Conservation (phyloP, 768 basidiomycete species). For the Amanita subjunquillea region DNA sequence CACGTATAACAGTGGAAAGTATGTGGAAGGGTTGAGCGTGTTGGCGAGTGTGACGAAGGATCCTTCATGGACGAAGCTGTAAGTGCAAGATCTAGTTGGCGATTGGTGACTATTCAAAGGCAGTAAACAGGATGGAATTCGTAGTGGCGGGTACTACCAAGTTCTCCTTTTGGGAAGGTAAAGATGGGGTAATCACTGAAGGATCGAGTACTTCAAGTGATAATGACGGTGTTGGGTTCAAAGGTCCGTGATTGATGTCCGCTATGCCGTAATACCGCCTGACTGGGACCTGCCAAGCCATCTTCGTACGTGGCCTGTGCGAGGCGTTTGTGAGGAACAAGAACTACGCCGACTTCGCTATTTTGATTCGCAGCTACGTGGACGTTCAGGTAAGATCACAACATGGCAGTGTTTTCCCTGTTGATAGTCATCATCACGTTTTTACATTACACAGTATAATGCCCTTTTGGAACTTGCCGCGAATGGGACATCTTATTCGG, state of each 20-base stretch:
- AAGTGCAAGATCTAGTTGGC: slow-evolving; percentile 9
- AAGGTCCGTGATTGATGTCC: slow-evolving; percentile 21
- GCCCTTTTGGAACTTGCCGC: slow-evolving; percentile 38
- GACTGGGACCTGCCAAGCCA: slow-evolving; percentile 9
- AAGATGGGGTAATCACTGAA: slow-evolving; percentile 43
- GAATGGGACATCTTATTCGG: slow-evolving; percentile 31
- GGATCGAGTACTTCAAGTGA: slow-evolving; percentile 28
- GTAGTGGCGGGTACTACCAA: slow-evolving; percentile 22
- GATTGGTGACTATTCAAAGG: background rate
- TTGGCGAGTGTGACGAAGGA: slow-evolving; percentile 32
- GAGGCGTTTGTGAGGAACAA: slow-evolving; percentile 33
- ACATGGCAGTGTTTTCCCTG: background rate
- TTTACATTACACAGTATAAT: slow-evolving; percentile 26
- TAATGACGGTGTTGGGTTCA: slow-evolving; percentile 42
- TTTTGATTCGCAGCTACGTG: slow-evolving; percentile 36
- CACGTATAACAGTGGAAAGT: slow-evolving; percentile 47
- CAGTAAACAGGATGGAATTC: background rate
- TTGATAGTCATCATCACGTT: background rate
- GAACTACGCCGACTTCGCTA: slow-evolving; percentile 24
- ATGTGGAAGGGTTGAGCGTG: slow-evolving; percentile 39
- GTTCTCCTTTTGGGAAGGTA: slow-evolving; percentile 33
- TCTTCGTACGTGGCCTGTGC: slow-evolving; percentile 36
- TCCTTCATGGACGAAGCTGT: slow-evolving; percentile 30
- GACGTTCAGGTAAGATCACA: slow-evolving; percentile 34
- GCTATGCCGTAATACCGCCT: background rate